A percentile compares a stretch with the other conserved stretches of the same genome.
phyloP scores from a whole-genome alignment of 2,329 filamentous ascomycete genomes.

The Aspergillus sp. region DNA sequence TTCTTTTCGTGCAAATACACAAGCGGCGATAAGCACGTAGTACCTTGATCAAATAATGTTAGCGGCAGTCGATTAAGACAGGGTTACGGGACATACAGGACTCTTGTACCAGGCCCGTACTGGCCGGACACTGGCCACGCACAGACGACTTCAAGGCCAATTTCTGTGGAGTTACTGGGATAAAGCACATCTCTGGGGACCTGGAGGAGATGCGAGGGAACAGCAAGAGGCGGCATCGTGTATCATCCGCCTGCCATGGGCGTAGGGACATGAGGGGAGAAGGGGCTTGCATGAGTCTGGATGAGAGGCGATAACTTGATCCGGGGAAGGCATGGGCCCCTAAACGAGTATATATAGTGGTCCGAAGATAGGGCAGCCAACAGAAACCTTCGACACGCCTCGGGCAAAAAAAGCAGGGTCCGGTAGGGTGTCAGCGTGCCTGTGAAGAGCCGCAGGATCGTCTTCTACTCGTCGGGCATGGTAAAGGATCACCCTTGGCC shows the following conservation, averaged over 20 bases:
- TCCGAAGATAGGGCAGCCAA: background rate
- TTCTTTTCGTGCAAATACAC: slow-evolving; percentile 3
- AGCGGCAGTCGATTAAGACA: too few relatives aligned
- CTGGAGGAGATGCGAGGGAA: background rate
- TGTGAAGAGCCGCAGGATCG: slow-evolving; percentile 6
- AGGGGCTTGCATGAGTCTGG: background rate
- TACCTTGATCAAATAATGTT: background rate
- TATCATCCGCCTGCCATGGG: background rate
- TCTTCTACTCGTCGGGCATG: background rate
- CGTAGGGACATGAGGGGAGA: background rate
- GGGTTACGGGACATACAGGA: background rate
- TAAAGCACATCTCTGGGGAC: background rate
- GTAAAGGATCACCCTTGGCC: background rate
- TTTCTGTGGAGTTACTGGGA: background rate
- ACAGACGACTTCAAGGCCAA: slow-evolving; percentile 1
- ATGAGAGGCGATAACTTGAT: background rate
- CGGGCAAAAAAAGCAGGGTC: background rate
- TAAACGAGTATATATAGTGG: background rate
- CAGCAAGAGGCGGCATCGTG: slow-evolving; percentile 1
- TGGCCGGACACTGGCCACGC: slow-evolving; percentile 4
- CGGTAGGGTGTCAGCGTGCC: background rate
- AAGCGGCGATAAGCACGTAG: slow-evolving; percentile 1
- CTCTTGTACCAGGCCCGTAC: slow-evolving; percentile 1
- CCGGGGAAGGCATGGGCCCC: background rate
- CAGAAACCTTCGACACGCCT: background rate